Evolutionary conservation across 1,284 basidiomycete species (phyloP).

Genomic region (Malassezia equina): DNA sequence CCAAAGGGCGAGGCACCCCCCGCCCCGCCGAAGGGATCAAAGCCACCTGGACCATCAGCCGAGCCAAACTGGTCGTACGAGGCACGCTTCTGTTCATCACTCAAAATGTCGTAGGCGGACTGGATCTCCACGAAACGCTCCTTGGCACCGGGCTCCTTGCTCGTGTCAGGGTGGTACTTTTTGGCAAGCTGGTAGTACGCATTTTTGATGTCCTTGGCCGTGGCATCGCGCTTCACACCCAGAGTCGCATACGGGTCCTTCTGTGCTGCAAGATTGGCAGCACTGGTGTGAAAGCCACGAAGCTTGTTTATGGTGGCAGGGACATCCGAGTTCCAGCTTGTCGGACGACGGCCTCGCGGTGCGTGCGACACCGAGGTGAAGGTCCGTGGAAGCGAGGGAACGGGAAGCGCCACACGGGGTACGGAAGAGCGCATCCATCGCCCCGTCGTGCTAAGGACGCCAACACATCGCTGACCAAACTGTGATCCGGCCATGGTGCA

Average conservation of each 20-base stretch:
- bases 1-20: constrained; percentile 60
- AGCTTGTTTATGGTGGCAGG: neutral
- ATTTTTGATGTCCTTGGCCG: constrained; percentile 85
- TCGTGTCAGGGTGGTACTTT: constrained; percentile 95
- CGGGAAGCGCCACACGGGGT: neutral
- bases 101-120: constrained; percentile 72
- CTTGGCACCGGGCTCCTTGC: constrained; percentile 79
- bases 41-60: constrained; percentile 61
- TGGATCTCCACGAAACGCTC: constrained; percentile 96
- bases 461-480: constrained; percentile 8
- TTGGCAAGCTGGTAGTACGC: constrained; percentile 95
- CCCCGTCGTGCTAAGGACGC: neutral
- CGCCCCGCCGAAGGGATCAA: constrained; percentile 62
- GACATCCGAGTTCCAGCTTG: neutral
- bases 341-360: neutral
- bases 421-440: neutral
- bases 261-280: constrained; percentile 27
- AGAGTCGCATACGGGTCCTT: constrained; percentile 87
- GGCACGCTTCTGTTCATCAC: constrained; percentile 84
- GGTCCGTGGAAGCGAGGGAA: neutral
- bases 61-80: constrained; percentile 90
- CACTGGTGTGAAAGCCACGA: constrained; percentile 5
- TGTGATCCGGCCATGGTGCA: constrained; percentile 2
- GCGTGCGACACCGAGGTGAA: constrained; percentile 1
- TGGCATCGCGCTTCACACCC: constrained; percentile 75